These are phyloP conservation scores for Hyaloscypha bicolor DNA, from an alignment of 495 filamentous ascomycete genomes.

Conservation along the genomic window DNA sequence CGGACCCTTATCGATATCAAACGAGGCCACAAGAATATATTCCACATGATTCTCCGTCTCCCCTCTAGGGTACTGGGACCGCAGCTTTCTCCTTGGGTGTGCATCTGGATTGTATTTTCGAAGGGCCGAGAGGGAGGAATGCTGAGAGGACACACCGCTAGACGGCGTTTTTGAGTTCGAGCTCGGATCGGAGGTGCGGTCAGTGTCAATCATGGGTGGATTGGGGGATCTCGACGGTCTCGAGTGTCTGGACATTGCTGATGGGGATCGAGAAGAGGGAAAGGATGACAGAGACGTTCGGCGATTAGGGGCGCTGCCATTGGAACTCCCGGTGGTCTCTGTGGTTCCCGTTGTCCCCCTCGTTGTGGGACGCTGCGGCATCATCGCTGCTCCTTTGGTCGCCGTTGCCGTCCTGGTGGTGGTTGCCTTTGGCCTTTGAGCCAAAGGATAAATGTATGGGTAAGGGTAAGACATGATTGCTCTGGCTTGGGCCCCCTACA, in stretches of 20 bases:
- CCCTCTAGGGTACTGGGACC: conserved; percentile 85
- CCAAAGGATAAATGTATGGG: conserved; percentile 6
- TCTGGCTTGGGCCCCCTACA: conserved; percentile 3
- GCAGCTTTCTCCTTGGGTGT: conserved; percentile 55
- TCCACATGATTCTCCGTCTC: conserved; percentile 90
- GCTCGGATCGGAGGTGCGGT: conserved; percentile 54
- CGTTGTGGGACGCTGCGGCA: conserved; percentile 26
- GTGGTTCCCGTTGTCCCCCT: conserved; percentile 22
- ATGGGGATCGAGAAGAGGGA: conserved; percentile 55
- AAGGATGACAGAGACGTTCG: conserved; percentile 62
- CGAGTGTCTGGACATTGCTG: conserved; percentile 51
- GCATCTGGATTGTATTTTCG: conserved; percentile 45
- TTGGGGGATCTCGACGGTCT: conserved; percentile 55
- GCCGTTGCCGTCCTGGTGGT: background rate
- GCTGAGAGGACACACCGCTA: conserved; percentile 53
- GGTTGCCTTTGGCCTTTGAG: background rate
- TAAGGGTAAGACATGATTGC: conserved; percentile 9
- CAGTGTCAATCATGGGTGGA: conserved; percentile 47
- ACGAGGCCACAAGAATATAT: conserved; percentile 97
- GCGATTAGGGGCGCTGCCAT: conserved; percentile 36
- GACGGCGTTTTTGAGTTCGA: conserved; percentile 59
- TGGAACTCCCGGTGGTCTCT: conserved; percentile 25
- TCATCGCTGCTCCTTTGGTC: conserved; percentile 16
- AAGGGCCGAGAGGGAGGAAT: conserved; percentile 53
- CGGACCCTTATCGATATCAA: conserved; percentile 93